Percentiles rank a stretch among this genome's conserved stretches.
Conservation (phyloP, 2,329 filamentous ascomycete genomes). For the Karstenula rhodostoma region DNA sequence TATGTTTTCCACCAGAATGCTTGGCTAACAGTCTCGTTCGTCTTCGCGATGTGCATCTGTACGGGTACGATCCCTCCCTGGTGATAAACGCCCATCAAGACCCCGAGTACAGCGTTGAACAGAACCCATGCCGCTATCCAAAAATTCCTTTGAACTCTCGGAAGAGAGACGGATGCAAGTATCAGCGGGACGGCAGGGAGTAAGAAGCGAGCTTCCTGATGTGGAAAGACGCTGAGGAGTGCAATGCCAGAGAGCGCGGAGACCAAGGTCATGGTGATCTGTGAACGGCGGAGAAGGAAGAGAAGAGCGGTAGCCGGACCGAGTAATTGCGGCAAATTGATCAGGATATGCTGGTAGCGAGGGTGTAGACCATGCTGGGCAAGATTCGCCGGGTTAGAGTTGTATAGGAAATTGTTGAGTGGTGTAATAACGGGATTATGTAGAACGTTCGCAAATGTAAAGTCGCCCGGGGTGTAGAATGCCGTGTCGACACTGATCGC, state of each 20-base stretch:
- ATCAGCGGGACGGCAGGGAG: conserved; percentile 79
- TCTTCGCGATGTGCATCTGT: conserved; percentile 76
- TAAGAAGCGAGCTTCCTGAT: conserved; percentile 82
- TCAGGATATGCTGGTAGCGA: conserved; percentile 60
- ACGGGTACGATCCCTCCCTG: conserved; percentile 80
- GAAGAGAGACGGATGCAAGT: conserved; percentile 74
- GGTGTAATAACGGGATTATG: conserved; percentile 61
- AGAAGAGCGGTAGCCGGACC: conserved; percentile 60
- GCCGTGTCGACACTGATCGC: conserved; percentile 85
- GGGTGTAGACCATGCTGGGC: conserved; percentile 63
- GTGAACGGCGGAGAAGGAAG: conserved; percentile 58
- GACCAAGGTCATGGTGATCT: conserved; percentile 66
- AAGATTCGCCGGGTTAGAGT: conserved; percentile 57
- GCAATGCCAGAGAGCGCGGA: conserved; percentile 77
- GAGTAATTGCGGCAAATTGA: conserved; percentile 62
- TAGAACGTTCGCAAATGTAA: conserved; percentile 71
- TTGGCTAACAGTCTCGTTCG: conserved; percentile 69
- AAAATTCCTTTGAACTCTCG: conserved; percentile 59
- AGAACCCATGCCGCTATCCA: conserved; percentile 70
- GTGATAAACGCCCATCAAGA: conserved; percentile 82
- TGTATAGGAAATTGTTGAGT: conserved; percentile 63
- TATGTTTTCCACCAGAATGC: conserved; percentile 90
- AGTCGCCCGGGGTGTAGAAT: conserved; percentile 73
- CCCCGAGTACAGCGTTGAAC: conserved; percentile 73
- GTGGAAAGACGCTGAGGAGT: conserved; percentile 76